Base-by-base conservation (phyloP, 176 grass and related monocot genomes). In the Eleusine coracana region DNA sequence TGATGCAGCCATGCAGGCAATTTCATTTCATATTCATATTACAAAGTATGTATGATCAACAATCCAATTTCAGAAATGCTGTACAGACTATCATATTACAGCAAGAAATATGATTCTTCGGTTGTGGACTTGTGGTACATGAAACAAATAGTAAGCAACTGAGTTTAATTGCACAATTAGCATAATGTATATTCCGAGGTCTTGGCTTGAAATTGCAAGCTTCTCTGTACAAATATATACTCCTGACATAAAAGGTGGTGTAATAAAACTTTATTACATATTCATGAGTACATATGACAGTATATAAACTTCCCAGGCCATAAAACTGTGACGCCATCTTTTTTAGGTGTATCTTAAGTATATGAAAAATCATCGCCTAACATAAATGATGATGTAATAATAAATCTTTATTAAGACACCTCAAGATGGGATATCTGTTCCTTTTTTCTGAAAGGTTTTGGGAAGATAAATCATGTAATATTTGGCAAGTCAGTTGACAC, bases 51-150 rank as follows among this genome's bases (percentile, higher is more conserved):
- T 38, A 12, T 77, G 28, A 58, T 55, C 40, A 62, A 73, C 0
- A 66, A 25, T 45, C 31, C 17, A 54, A 3, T 25, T 85, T 75
- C 64, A 80, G 76, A 17, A 62, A 85, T 28, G 25, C 0, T 71
- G 63, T 80, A 80, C 36, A 89, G n/a, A 75, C 42, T 80, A 54
- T 69, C 51, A 9, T 25, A 37, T 70, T 79, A 74, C 75, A 75
- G 34, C 56, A 45, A 64, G 52, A 62, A 16, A 75, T 76, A 23
- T 54, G 66, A 28, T 54, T 51, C 11, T 52, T 38, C 23, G 15
- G 11, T 67, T 51, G 44, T 79, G 76, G 25, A 15, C 7, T 69
- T 54, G 46, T 68, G 77, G 17, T 36, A 23, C 29, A 52, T 39
- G 45, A 29, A 66, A 64, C 15, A 87, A 82, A 75, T 40, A 52